Evolutionary conservation across 805 yeast genomes (phyloP).

Genomic region (Candida sakaeoensis): DNA sequence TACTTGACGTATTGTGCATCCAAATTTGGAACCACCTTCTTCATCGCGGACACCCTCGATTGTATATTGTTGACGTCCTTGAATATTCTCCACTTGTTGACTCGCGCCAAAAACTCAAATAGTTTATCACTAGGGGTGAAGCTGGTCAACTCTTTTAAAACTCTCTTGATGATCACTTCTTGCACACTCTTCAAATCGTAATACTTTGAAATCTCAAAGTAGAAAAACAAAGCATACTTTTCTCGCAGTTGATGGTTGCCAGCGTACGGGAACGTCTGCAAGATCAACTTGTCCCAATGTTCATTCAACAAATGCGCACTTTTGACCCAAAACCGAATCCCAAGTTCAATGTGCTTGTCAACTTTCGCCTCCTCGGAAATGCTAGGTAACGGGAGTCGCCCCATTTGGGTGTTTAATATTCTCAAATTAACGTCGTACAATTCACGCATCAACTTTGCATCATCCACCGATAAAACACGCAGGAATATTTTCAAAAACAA

Average conservation of each 20-base stretch:
- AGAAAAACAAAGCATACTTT: constrained; percentile 27
- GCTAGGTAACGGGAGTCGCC: constrained; percentile 29
- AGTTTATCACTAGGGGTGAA: constrained; percentile 18
- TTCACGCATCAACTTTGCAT: neutral
- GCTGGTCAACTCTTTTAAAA: constrained; percentile 24
- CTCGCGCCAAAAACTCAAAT: neutral
- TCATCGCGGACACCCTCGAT: constrained; percentile 15
- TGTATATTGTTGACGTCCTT: constrained; percentile 1
- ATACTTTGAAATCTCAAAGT: constrained; percentile 21
- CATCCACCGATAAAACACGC: neutral
- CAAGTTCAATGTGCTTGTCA: constrained; percentile 21
- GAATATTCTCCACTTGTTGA: neutral
- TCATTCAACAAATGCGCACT: constrained; percentile 14
- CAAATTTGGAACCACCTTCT: constrained; percentile 15
- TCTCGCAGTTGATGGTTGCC: constrained; percentile 37
- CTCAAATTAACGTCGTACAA: constrained; percentile 1
- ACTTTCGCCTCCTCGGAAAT: constrained; percentile 19
- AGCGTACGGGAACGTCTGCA: constrained; percentile 37
- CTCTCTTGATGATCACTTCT: constrained; percentile 19
- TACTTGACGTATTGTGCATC: constrained; percentile 15
- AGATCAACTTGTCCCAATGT: constrained; percentile 34
- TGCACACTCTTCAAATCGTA: constrained; percentile 17
- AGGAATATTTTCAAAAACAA: constrained; percentile 3
- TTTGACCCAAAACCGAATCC: constrained; percentile 29
- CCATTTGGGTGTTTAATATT: constrained; percentile 28